Evolutionary conservation across 352 stramenopile species (phyloP).

Genomic region (Globisporangium splendens): DNA sequence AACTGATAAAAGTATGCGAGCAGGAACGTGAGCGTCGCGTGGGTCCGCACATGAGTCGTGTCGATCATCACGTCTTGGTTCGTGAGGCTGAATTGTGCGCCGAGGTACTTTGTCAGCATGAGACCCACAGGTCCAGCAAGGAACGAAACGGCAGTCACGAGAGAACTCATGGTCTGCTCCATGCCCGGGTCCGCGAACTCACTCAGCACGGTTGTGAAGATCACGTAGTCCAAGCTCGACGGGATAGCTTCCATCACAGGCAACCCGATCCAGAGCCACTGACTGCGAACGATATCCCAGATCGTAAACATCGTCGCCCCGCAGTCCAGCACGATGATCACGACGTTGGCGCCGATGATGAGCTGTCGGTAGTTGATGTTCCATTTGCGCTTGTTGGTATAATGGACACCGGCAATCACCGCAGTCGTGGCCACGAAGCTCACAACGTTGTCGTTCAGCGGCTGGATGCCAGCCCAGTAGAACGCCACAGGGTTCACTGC

Average conservation of each 20-base stretch:
- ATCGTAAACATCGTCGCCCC: conserved; percentile 46
- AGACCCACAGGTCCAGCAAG: conserved; percentile 35
- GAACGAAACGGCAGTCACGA: conserved; percentile 51
- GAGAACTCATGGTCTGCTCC: conserved; percentile 21
- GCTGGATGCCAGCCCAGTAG: conserved; percentile 49
- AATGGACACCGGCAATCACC: conserved; percentile 26
- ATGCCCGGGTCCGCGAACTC: conserved; percentile 39
- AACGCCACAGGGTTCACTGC: conserved; percentile 39
- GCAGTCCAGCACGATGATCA: conserved; percentile 36
- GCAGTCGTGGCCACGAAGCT: conserved; percentile 35
- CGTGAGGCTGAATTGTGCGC: conserved; percentile 43
- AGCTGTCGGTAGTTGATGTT: conserved; percentile 35
- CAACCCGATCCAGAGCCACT: conserved; percentile 64
- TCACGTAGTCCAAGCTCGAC: conserved; percentile 46
- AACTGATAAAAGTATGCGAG: conserved; percentile 48
- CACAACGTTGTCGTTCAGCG: conserved; percentile 54
- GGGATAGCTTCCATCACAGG: conserved; percentile 53
- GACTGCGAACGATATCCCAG: conserved; percentile 49
- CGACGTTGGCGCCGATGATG: conserved; percentile 29
- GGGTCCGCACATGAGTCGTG: conserved; percentile 27
- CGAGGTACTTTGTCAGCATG: conserved; percentile 47
- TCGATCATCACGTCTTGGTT: conserved; percentile 44
- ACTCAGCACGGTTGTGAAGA: conserved; percentile 33
- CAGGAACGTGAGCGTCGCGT: conserved; percentile 38
- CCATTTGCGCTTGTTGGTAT: conserved; percentile 40